Evolutionary conservation across 1,284 basidiomycete genomes (phyloP), one percentile per base, ranked within the genome.

Genomic region (Sparassis latifolia): DNA sequence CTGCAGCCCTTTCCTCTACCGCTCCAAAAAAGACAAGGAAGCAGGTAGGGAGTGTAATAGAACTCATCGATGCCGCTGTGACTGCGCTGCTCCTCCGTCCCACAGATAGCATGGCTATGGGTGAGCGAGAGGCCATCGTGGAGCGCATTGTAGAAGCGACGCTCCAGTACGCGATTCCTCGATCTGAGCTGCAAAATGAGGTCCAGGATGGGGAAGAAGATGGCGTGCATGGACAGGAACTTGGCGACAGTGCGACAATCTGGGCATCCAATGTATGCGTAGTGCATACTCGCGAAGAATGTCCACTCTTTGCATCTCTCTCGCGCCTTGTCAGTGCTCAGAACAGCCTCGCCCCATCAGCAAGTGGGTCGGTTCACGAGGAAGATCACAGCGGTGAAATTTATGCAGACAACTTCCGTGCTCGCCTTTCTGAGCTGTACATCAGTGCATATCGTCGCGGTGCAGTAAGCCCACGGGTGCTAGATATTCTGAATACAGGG

Each of bases 101-200:
- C 2, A 60, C 69, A 5, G 71, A 73, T 12, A 67, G 66, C 27
- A 66, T 85, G 59, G 73, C 75, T 7, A 67, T 78, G 0, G 80
- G 78, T n/a, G 84, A 90, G 65, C 67, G 82, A 29, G 82, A 83
- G 45, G 65, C 61, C 12, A 77, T 87, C 47, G 74, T 85, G 32
- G 84, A 89, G 49, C 75, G 77, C 47, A 76, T 89, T 29, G 85
- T 86, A 3, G 79, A 84, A 52, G 80, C 84, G 9, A 81, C 87
- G 2, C 69, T 91, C 29, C 84, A 87, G 60, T 90, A 90, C 60
- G 82, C 85, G 7, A 82, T 90, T 35, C 77, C 82, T 1, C 78
- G 75, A 56, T 67, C 10, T 6, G 54, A 72, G 45, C 74, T 73
- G 47, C 46, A 63, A 37, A 12, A 27, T 27, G 40, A 42, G 40